Conservation (phyloP, 192 early-diverging fungal species). For the Powellomyces hirtus region DNA sequence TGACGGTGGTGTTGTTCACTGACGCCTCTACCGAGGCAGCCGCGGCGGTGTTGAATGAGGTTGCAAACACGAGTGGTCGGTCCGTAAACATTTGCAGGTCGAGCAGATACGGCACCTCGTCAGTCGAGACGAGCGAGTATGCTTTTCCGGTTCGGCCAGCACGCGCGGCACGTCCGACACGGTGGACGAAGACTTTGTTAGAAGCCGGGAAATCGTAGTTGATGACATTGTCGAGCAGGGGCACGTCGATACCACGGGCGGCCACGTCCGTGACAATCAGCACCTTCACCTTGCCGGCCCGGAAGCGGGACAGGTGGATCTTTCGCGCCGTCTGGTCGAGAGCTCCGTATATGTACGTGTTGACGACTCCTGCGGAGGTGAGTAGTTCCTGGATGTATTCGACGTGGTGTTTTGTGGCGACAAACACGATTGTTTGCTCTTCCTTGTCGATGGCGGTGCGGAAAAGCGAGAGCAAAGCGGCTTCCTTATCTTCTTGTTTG, state of each 20-base stretch:
- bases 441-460: constrained; percentile 61
- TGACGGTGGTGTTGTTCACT: background rate
- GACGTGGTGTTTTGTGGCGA: constrained; percentile 96
- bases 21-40: background rate
- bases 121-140: constrained; percentile 79
- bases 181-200: constrained; percentile 94
- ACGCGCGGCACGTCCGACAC: constrained; percentile 94
- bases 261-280: constrained; percentile 97
- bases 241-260: constrained; percentile 99
- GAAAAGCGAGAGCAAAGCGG: constrained; percentile 81
- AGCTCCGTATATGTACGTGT: constrained; percentile 91
- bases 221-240: constrained; percentile 93
- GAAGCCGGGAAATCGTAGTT: constrained; percentile 94
- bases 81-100: constrained; percentile 92
- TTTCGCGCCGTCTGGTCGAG: constrained; percentile 90
- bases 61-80: constrained; percentile 63
- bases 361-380: constrained; percentile 63
- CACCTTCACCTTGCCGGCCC: constrained; percentile 71
- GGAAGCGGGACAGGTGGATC: constrained; percentile 82
- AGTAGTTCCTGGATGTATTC: constrained; percentile 86
- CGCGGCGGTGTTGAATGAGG: constrained; percentile 12
- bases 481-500: constrained; percentile 87
- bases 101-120: constrained; percentile 89
- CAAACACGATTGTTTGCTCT: constrained; percentile 91
- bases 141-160: constrained; percentile 93